phyloP scores from a whole-genome alignment of 2,329 filamentous ascomycete genomes.

The Botryotinia convoluta region DNA sequence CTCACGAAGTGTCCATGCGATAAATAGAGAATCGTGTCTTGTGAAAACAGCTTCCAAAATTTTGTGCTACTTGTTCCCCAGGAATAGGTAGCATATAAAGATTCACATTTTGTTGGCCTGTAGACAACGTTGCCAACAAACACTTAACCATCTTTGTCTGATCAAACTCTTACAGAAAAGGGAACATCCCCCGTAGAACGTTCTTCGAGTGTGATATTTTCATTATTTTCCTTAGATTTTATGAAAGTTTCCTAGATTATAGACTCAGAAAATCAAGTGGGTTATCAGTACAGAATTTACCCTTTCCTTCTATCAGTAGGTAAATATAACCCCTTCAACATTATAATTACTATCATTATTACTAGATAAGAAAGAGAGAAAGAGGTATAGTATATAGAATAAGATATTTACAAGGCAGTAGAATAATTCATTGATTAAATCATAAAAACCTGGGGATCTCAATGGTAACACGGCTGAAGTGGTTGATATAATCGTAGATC shows the following conservation, averaged over 20 bases:
- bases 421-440: not conserved
- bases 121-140: not conserved
- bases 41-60: not conserved
- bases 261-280: not conserved
- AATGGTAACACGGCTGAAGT: not conserved
- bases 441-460: not conserved
- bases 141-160: not conserved
- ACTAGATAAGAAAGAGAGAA: not conserved
- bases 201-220: not conserved
- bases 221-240: not conserved
- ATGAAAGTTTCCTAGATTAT: not conserved
- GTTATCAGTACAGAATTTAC: not conserved
- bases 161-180: not conserved
- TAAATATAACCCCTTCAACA: not conserved
- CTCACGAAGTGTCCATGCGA: not conserved
- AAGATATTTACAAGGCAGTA: not conserved
- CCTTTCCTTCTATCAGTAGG: not conserved
- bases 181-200: not conserved
- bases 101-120: not conserved
- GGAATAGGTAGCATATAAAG: not conserved
- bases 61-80: not conserved
- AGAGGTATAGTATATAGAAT: accelerated
- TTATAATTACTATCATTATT: accelerated
- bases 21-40: not conserved
- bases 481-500: not conserved